These are phyloP conservation scores for Candida parachauliodes DNA, from an alignment of 805 yeast species.

Conservation along the genomic window DNA sequence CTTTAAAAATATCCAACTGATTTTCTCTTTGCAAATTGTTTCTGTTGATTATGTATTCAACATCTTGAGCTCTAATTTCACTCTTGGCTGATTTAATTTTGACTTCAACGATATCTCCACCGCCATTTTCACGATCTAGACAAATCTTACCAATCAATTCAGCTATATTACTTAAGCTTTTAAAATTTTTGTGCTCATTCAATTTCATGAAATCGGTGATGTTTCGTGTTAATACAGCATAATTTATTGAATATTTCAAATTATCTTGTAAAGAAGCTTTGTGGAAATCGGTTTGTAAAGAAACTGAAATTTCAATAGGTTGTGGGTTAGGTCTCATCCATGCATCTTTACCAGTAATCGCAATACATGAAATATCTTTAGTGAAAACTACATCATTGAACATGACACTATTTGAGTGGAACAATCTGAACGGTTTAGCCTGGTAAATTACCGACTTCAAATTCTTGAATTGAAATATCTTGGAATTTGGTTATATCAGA, in stretches of 20 bases:
- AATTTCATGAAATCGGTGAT: constrained; percentile 50
- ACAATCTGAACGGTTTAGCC: constrained; percentile 13
- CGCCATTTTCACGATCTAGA: constrained; percentile 40
- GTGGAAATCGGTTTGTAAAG: constrained; percentile 62
- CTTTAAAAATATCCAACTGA: constrained; percentile 16
- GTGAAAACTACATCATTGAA: constrained; percentile 43
- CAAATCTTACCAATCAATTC: constrained; percentile 44
- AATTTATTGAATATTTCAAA: constrained; percentile 76
- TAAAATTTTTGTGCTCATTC: constrained; percentile 37
- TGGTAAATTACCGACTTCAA: constrained; percentile 3
- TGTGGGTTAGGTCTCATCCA: constrained; percentile 70
- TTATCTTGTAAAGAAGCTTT: constrained; percentile 81
- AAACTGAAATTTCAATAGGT: constrained; percentile 58
- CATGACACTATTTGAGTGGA: constrained; percentile 15
- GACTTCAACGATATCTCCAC: constrained; percentile 43
- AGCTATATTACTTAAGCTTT: constrained; percentile 45
- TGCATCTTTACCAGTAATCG: constrained; percentile 68
- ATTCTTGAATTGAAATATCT: neutral
- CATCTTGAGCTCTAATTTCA: constrained; percentile 53
- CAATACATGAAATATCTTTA: constrained; percentile 54
- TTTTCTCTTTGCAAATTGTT: constrained; percentile 14
- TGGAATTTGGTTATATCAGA: neutral
- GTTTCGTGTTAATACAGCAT: constrained; percentile 75
- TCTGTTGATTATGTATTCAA: constrained; percentile 41
- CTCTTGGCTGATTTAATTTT: constrained; percentile 47